Base-by-base conservation (phyloP, 345 rosid species). In the Dipteronia dyeriana region DNA sequence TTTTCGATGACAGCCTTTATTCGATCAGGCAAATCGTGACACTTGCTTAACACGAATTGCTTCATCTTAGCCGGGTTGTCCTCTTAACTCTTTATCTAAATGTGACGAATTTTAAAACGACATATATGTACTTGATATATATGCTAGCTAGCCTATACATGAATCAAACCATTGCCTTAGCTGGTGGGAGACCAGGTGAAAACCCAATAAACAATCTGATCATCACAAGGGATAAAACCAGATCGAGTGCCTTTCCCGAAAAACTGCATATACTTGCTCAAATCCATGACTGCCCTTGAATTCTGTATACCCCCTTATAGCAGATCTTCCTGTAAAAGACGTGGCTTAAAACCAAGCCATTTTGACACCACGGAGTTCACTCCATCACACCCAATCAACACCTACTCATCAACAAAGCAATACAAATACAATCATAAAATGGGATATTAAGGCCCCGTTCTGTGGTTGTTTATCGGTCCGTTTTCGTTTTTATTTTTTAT, bases 381-480 rank as follows among this genome's bases (percentile, higher is more conserved):
- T 25, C 95, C 97, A 62, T 89, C 95, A 68, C 95, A 88, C 72
- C 95, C 97, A 56, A 92, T 79, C 83, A 91, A 79, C 69, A 86
- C 86, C 93, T 92, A 20, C 26, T n/a, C 34, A 16, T 59, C 12
- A 23, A 61, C 16, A 39, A 70, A 51, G 31, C 2, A 4, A 53
- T 13, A 9, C 2, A 59, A 20, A 26, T 26, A 26, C 26, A 1
- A 26, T 26, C 26, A 26, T 26, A 45, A 10, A 45, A 71, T 4
- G n/a, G n/a, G n/a, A n/a, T n/a, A n/a, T n/a, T n/a, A n/a, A n/a
- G n/a, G n/a, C n/a, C n/a, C n/a, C n/a, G n/a, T n/a, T n/a, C n/a
- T n/a, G n/a, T n/a, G n/a, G n/a, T n/a, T n/a, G n/a, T n/a, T n/a
- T n/a, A n/a, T n/a, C n/a, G n/a, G n/a, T n/a, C n/a, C n/a, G n/a